Evolutionary conservation across 805 yeast genomes (phyloP), one percentile per base, ranked within the genome.

Genomic region (Kuraishia borneana): DNA sequence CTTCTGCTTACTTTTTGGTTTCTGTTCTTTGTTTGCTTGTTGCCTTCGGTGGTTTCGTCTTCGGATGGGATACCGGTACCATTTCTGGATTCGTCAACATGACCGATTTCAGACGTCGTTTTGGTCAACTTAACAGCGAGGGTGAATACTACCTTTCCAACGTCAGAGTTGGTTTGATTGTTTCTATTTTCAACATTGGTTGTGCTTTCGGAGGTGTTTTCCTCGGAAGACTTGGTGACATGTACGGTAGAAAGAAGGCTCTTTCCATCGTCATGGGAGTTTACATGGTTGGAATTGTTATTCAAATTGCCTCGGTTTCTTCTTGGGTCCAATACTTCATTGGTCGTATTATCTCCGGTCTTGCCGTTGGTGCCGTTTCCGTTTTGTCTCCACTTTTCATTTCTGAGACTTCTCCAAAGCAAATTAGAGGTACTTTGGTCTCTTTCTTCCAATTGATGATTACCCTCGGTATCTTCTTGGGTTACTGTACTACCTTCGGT

Each of bases 11-110:
- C 34, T 7, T 45, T 6, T 44, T 46, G 19, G 55, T 50, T 10
- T 54, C 53, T 10, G 7, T 48, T 34, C 58, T 54, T 20, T 75
- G 84, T 54, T 45, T 64, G n/a, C 46, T 71, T 35, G 71, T 79
- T 42, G 82, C 84, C 21, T 79, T 79, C 42, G 85, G 84, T 60
- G 88, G 87, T 31, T 79, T 73, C 51, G 77, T 78, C 30, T 79
- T 76, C 48, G 87, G 87, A 39, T 78, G 78, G 68, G 87, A 78
- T 61, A 79, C 83, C 34, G 87, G 85, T 61, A 76, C 85, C 42
- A 71, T 77, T 54, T 75, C 82, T 27, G 84, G 84, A 43, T 73
- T 78, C 46, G 73, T 76, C 33, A 72, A 72, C 50, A 72, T 77
- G 76, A 45, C 61, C n/a, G 73, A 74, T 41, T 78, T 69, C 54